phyloP scores from a whole-genome alignment of 495 filamentous ascomycete species.

The Penicillium herquei region DNA sequence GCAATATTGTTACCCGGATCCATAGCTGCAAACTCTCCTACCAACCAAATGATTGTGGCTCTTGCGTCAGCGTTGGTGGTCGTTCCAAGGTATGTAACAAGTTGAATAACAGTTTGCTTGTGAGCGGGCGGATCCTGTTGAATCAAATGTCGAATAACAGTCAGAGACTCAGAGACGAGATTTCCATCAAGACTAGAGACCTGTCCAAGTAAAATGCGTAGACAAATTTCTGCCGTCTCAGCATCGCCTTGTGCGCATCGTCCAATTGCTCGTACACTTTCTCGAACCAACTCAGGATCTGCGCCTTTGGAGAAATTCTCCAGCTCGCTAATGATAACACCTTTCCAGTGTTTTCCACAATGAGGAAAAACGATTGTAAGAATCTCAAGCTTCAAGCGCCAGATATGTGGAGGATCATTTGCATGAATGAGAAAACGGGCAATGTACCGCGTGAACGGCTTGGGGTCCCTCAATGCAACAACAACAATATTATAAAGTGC shows the following conservation, averaged over 20 bases:
- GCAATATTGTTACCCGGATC: constrained; percentile 84
- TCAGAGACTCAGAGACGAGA: constrained; percentile 85
- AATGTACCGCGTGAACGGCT: constrained; percentile 76
- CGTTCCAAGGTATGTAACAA: constrained; percentile 89
- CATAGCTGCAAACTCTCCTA: constrained; percentile 85
- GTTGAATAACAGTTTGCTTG: constrained; percentile 72
- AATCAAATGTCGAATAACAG: constrained; percentile 92
- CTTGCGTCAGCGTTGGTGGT: constrained; percentile 81
- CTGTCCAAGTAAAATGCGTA: constrained; percentile 77
- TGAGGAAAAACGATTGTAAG: constrained; percentile 88
- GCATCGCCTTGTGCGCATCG: constrained; percentile 81
- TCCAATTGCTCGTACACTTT: constrained; percentile 88
- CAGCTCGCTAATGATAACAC: constrained; percentile 84
- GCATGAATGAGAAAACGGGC: constrained; percentile 83
- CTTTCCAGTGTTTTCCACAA: constrained; percentile 69
- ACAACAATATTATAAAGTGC: constrained; percentile 92
- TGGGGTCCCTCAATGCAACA: constrained; percentile 70
- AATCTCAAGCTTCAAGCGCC: constrained; percentile 87
- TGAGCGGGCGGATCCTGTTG: constrained; percentile 83
- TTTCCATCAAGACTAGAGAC: constrained; percentile 82
- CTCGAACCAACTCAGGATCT: constrained; percentile 74
- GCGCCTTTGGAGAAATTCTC: constrained; percentile 84
- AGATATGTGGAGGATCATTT: constrained; percentile 78
- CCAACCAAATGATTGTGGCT: constrained; percentile 94
- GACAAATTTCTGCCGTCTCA: constrained; percentile 67